Base-by-base conservation (phyloP, 1,139 yeast genomes). In the Saccharomycopsis hybrid region DNA sequence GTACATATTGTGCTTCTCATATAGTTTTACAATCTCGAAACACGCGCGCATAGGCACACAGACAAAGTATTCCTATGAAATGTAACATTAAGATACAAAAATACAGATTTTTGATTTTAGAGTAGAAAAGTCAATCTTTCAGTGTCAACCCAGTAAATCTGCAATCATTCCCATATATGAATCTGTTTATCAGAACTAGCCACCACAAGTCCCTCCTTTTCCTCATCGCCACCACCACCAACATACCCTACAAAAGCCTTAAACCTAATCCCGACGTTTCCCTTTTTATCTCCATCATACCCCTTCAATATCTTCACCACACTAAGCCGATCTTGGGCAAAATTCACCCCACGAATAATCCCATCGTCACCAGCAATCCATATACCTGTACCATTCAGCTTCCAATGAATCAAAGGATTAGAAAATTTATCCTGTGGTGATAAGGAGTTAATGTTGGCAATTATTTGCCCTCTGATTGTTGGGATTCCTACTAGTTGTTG, bases 291-390 rank as follows among this genome's bases (percentile, higher is more conserved):
- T 4, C 27, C 13, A 9, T 39, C 48, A 32, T 27, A 24, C 3
- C 32, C 33, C 5, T 29, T 11, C 41, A 46, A 41, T 29, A 41
- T 24, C 3, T 41, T 30, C 25, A 46, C 45, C 9, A 41, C 11
- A n/a, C 28, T 5, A 35, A 36, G 39, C 36, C 29, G 18, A 37
- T 49, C 41, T 7, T 46, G 42, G 41, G 44, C 39, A 28, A 74
- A 63, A 59, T 82, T 84, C 7, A 81, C 57, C 0, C 87, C 92
- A 47, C 87, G 61, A 13, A 82, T 63, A 0, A 68, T 55, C 0
- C 94, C 95, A 57, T 80, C 87, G 58, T 85, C 94, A 5, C 88
- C 82, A 46, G 79, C 72, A 0, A 82, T 71, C 83, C 92, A 79
- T 0, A 84, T 54, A 0, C 92, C 92, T 43, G 58, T 58, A 11